Percentiles rank a stretch among this genome's conserved stretches.
Evolutionary conservation across 163 green algal genomes (phyloP).

Genomic region (Scenedesmus sp.): DNA sequence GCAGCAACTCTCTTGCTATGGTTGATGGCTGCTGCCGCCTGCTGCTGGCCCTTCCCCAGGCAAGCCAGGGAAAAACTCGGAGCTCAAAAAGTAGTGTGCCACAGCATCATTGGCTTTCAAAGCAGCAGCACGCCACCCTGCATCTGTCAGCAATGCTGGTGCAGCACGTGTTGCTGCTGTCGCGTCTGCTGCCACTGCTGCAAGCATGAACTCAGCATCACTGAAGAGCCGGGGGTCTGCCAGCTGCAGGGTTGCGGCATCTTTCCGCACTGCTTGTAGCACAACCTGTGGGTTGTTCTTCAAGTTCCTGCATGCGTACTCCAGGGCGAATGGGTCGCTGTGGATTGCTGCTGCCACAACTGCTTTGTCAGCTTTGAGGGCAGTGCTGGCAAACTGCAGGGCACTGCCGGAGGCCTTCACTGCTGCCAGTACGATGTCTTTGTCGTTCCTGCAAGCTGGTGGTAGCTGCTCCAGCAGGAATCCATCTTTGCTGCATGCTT

Average conservation of each 20-base stretch:
- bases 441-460: neutral
- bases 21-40: slow-evolving; percentile 14
- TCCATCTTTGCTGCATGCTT: neutral
- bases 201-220: slow-evolving; percentile 39
- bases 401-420: slow-evolving; percentile 1
- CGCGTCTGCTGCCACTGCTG: slow-evolving; percentile 22
- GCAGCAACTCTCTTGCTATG: neutral
- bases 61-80: slow-evolving; percentile 37
- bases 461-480: slow-evolving; percentile 33
- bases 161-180: slow-evolving; percentile 36
- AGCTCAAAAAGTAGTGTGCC: slow-evolving; percentile 22
- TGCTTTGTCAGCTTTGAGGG: neutral
- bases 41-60: neutral
- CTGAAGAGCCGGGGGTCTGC: slow-evolving; percentile 2
- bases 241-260: slow-evolving; percentile 22
- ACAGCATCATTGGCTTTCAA: neutral
- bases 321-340: slow-evolving; percentile 45
- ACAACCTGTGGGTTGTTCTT: slow-evolving; percentile 3
- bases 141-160: slow-evolving; percentile 3
- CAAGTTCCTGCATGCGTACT: neutral
- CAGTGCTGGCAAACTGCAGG: slow-evolving; percentile 26
- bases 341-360: slow-evolving; percentile 13
- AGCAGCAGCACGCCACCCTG: slow-evolving; percentile 21
- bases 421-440: slow-evolving; percentile 12
- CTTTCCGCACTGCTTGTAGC: neutral